Conservation (phyloP, 108 stramenopile species). For the Aureococcus anophagefferens region DNA sequence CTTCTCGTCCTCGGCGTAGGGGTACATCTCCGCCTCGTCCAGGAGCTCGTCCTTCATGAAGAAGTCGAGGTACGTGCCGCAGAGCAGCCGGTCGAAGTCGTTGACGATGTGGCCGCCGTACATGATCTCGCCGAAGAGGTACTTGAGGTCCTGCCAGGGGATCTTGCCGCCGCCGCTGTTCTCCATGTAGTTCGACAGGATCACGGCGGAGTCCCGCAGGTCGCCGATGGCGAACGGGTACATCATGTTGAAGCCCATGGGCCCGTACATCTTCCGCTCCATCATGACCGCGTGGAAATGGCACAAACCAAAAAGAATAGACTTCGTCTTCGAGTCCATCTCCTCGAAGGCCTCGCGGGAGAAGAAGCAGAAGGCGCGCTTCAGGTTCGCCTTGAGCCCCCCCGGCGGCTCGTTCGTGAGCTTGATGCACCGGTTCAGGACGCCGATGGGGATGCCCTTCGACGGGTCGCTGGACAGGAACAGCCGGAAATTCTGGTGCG, state of each 20-base stretch:
- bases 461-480: constrained; percentile 75
- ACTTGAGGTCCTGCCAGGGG: constrained; percentile 81
- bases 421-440: constrained; percentile 81
- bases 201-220: constrained; percentile 69
- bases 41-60: constrained; percentile 84
- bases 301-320: constrained; percentile 78
- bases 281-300: constrained; percentile 84
- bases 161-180: constrained; percentile 75
- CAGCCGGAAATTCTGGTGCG: constrained; percentile 72
- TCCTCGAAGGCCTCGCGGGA: constrained; percentile 71
- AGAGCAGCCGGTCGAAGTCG: constrained; percentile 81
- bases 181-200: constrained; percentile 78
- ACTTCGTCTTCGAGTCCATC: constrained; percentile 69
- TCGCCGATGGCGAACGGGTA: constrained; percentile 84
- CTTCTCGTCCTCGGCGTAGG: constrained; percentile 75
- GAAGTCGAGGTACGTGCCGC: constrained; percentile 72
- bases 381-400: constrained; percentile 79
- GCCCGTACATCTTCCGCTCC: constrained; percentile 83
- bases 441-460: constrained; percentile 69
- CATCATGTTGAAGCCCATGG: constrained; percentile 89
- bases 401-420: constrained; percentile 84
- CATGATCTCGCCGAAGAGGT: constrained; percentile 87
- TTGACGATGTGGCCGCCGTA: constrained; percentile 90
- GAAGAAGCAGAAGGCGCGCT: constrained; percentile 79
- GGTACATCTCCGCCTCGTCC: constrained; percentile 81